Base-by-base conservation (phyloP, 148 eudicot species). In the Silene latifolia region DNA sequence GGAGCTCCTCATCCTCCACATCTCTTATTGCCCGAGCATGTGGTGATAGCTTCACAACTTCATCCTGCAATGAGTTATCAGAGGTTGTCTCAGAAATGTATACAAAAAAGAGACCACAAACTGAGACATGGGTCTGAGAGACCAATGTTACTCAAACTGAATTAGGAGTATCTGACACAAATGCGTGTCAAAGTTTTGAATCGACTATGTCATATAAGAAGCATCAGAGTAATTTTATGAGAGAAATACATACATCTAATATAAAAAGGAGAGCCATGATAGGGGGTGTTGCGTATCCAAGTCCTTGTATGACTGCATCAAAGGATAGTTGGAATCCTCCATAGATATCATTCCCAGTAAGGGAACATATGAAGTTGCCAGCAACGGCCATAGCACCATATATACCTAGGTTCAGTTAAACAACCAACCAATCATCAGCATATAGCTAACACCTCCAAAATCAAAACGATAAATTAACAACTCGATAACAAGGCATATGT, bases 1-100 rank as follows among this genome's bases (percentile, higher is more conserved):
- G 76, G 8, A 96, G 86, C 81, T 96, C 99, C 83, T 96, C 99
- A 72, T 96, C 98, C 78, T 96, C 99, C 13, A 92, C 99, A 61
- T 95, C 99, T 78, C 98, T 92, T 24, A 96, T 96, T 27, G 99
- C 98, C 76, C 99, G 99, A 82, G 99, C 99, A 86, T 89, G 93
- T 25, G 99, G 98, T 35, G 99, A 95, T 71, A 92, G 51, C 87
- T 95, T 95, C 63, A 95, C 99, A 76, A 95, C 97, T 83, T 95
- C 99, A 82, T 95, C 99, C 99, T 95, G 88, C 63, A 84, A 12
- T 53, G 73, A 72, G 17, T 23, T 27, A 64, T 13, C 11, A 8
- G 27, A 53, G 23, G 47, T 47, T 7, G 60, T 11, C 19, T 39
- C 35, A 63, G 23, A 51, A 61, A 5, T 15, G 17, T 58, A 56